phyloP scores from a whole-genome alignment of 2,329 filamentous ascomycete species.

The Fusarium buharicum region DNA sequence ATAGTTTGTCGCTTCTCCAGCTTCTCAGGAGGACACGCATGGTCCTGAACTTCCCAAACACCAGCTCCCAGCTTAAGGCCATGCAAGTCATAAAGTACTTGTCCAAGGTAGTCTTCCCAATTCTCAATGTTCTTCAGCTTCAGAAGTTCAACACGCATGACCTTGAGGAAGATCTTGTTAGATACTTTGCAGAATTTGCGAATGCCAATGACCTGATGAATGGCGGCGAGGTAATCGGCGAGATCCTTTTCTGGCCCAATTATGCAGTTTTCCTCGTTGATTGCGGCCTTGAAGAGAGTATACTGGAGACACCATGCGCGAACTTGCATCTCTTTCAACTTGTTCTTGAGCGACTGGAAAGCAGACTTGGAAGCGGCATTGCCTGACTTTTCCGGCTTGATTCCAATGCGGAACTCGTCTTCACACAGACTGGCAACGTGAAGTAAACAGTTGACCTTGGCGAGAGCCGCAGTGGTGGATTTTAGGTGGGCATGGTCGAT shows the following conservation, averaged over 20 bases:
- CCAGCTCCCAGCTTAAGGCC: constrained; percentile 80
- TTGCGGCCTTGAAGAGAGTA: constrained; percentile 78
- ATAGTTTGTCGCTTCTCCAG: constrained; percentile 84
- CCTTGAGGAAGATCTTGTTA: constrained; percentile 87
- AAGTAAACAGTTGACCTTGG: constrained; percentile 76
- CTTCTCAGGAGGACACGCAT: constrained; percentile 79
- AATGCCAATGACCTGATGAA: constrained; percentile 86
- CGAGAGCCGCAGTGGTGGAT: constrained; percentile 76
- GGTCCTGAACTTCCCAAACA: constrained; percentile 75
- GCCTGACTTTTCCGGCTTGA: constrained; percentile 68
- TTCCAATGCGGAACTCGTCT: constrained; percentile 84
- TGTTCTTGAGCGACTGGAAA: constrained; percentile 66
- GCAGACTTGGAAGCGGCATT: constrained; percentile 66
- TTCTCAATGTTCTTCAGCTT: constrained; percentile 79
- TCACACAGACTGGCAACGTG: constrained; percentile 85
- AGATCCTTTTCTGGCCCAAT: constrained; percentile 75
- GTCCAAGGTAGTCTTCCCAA: constrained; percentile 86
- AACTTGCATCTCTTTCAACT: constrained; percentile 86
- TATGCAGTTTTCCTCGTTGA: constrained; percentile 74
- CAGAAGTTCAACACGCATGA: constrained; percentile 87
- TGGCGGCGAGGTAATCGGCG: constrained; percentile 80
- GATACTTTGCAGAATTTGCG: constrained; percentile 86
- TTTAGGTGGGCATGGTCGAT: constrained; percentile 82
- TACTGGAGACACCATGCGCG: constrained; percentile 91
- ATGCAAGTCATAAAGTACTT: constrained; percentile 85